Evolutionary conservation across 768 basidiomycete species (phyloP).

Genomic region (Paxillus rubicundulus): DNA sequence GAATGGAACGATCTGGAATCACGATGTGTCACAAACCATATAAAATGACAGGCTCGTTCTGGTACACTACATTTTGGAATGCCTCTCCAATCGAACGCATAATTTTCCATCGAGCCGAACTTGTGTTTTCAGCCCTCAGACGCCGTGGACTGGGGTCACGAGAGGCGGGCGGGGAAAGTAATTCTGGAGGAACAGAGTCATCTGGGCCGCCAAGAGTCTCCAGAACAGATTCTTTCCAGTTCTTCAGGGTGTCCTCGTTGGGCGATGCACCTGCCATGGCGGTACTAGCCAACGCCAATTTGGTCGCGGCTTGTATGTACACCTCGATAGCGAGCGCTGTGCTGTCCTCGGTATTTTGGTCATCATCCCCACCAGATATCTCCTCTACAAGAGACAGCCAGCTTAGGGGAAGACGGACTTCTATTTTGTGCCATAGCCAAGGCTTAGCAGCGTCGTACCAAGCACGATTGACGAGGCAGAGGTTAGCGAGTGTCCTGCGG

Average conservation of each 20-base stretch:
- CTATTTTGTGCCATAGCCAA: constrained; percentile 82
- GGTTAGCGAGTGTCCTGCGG: constrained; percentile 62
- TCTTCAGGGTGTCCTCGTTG: constrained; percentile 42
- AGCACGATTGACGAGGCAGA: constrained; percentile 73
- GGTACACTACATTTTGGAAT: constrained; percentile 66
- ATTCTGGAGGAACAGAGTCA: constrained; percentile 65
- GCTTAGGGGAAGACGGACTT: constrained; percentile 78
- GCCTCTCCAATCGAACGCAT: constrained; percentile 77
- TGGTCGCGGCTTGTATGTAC: constrained; percentile 65
- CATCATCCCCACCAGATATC: constrained; percentile 70
- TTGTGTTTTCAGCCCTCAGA: constrained; percentile 71
- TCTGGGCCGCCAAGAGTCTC: constrained; percentile 62
- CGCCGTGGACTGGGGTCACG: constrained; percentile 82
- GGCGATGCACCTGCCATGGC: constrained; percentile 34
- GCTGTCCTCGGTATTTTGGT: constrained; percentile 46
- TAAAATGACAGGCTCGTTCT: constrained; percentile 58
- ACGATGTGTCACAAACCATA: constrained; percentile 52
- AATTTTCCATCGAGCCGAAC: constrained; percentile 82
- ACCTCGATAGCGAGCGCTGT: constrained; percentile 62
- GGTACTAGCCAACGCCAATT: constrained; percentile 52
- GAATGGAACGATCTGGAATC: constrained; percentile 1
- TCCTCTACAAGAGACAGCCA: constrained; percentile 83
- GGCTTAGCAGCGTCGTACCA: constrained; percentile 86
- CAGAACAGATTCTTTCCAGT: constrained; percentile 60
- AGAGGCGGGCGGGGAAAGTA: constrained; percentile 76